Evolutionary conservation across 2,329 filamentous ascomycete species (phyloP).

Genomic region (Gremmenia infestans): DNA sequence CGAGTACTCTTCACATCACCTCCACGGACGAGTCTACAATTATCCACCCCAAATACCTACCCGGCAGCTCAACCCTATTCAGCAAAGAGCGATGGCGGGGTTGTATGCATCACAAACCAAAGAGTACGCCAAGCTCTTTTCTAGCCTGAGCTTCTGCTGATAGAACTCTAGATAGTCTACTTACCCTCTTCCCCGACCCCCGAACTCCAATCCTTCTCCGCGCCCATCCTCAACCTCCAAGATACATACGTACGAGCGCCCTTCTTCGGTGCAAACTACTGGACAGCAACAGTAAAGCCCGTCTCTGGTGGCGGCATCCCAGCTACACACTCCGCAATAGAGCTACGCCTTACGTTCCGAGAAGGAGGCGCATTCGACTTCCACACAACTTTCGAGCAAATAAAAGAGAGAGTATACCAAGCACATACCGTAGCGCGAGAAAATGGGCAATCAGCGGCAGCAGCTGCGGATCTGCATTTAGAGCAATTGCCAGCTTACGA

Average conservation of each 20-base stretch:
- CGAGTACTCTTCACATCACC: constrained; percentile 75
- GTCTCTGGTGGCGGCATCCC: constrained; percentile 82
- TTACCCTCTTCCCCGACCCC: constrained; percentile 67
- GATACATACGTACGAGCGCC: constrained; percentile 84
- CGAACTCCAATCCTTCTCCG: constrained; percentile 76
- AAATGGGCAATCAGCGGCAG: constrained; percentile 49
- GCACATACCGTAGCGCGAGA: constrained; percentile 70
- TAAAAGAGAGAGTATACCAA: constrained; percentile 79
- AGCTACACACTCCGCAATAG: constrained; percentile 63
- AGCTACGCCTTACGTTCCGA: constrained; percentile 83
- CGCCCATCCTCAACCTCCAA: constrained; percentile 79
- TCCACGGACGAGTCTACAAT: constrained; percentile 68
- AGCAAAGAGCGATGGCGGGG: constrained; percentile 68
- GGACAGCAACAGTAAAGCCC: constrained; percentile 75
- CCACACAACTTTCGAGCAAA: constrained; percentile 72
- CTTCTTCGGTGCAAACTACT: constrained; percentile 90
- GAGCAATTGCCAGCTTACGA: constrained; percentile 89
- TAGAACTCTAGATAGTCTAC: constrained; percentile 67
- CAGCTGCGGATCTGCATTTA: constrained; percentile 61
- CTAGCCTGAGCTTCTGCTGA: constrained; percentile 13
- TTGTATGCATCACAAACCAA: constrained; percentile 78
- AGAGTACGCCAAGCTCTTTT: constrained; percentile 52
- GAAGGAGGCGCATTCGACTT: constrained; percentile 96
- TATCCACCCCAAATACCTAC: constrained; percentile 60
- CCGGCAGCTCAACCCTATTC: constrained; percentile 59